A percentile compares a stretch with the other conserved stretches of the same genome.
Conservation (phyloP, 345 rosid species). For the Geranium rotundifolium region DNA sequence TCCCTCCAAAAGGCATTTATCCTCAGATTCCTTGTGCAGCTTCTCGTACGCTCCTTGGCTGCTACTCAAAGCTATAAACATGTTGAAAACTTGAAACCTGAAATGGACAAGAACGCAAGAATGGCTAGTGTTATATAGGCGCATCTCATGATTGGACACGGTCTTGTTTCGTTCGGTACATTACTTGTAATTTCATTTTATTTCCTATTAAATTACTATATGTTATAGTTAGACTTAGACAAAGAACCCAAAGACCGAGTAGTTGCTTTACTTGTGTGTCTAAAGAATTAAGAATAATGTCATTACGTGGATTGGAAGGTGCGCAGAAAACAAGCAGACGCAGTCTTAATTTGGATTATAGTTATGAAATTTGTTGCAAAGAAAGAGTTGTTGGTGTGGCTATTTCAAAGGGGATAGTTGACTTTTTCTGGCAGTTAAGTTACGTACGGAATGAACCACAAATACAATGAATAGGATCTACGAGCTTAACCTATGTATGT, state of each 20-base stretch:
- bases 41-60: slow-evolving; percentile 35
- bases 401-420: too few relatives aligned
- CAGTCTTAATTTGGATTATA: not conserved
- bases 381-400: too few relatives aligned
- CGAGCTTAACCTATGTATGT: too few relatives aligned
- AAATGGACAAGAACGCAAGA: too few relatives aligned
- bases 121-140: not conserved
- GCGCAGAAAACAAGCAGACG: too few relatives aligned
- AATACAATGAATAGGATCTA: too few relatives aligned
- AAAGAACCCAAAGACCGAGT: not conserved
- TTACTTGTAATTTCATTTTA: too few relatives aligned
- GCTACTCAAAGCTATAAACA: slow-evolving; percentile 58
- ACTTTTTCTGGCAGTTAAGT: too few relatives aligned
- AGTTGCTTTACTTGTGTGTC: not conserved
- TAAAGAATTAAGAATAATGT: too few relatives aligned
- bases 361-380: not conserved
- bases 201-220: not conserved
- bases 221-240: not conserved
- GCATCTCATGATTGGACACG: not conserved
- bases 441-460: too few relatives aligned
- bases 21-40: slow-evolving; percentile 26
- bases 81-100: slow-evolving; percentile 11
- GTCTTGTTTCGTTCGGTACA: not conserved
- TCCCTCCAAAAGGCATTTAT: slow-evolving; percentile 8
- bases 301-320: not conserved